phyloP scores from a whole-genome alignment of 2,329 filamentous ascomycete genomes.

The Fusarium lyarnte region DNA sequence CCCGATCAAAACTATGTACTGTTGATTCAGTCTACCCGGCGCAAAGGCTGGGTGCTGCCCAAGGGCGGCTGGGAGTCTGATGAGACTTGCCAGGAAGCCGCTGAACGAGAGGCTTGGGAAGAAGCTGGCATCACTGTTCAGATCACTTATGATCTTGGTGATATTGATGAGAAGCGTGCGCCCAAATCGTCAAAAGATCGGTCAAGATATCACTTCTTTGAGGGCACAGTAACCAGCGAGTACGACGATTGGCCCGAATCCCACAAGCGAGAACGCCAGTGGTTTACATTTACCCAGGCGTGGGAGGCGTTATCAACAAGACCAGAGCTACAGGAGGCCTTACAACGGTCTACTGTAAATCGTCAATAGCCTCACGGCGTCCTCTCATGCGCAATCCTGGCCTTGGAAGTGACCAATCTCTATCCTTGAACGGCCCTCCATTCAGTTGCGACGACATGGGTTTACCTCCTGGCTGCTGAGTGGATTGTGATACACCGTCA shows the following conservation, averaged over 20 bases:
- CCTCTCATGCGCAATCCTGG: background rate
- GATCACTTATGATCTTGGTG: constrained; percentile 85
- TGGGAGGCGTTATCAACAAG: constrained; percentile 77
- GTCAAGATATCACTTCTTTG: constrained; percentile 80
- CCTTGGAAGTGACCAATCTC: background rate
- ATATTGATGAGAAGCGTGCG: constrained; percentile 84
- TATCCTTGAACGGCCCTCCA: background rate
- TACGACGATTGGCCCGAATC: constrained; percentile 92
- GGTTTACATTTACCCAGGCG: constrained; percentile 90
- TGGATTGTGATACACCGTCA: background rate
- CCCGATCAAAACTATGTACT: constrained; percentile 87
- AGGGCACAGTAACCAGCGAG: constrained; percentile 87
- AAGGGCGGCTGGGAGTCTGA: constrained; percentile 99
- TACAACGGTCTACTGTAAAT: constrained; percentile 81
- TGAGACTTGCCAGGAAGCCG: constrained; percentile 86
- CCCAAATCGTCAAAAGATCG: constrained; percentile 76
- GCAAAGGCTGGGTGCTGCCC: constrained; percentile 94
- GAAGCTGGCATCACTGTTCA: constrained; percentile 92
- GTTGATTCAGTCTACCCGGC: constrained; percentile 90
- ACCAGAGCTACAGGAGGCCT: constrained; percentile 88
- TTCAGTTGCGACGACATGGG: background rate
- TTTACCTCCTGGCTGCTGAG: background rate
- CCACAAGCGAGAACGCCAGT: constrained; percentile 88
- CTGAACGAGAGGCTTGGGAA: constrained; percentile 94
- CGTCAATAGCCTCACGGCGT: constrained; percentile 37